Evolutionary conservation across 768 basidiomycete genomes (phyloP), one percentile per base, ranked within the genome.

Genomic region (Multifurca ochricompacta): DNA sequence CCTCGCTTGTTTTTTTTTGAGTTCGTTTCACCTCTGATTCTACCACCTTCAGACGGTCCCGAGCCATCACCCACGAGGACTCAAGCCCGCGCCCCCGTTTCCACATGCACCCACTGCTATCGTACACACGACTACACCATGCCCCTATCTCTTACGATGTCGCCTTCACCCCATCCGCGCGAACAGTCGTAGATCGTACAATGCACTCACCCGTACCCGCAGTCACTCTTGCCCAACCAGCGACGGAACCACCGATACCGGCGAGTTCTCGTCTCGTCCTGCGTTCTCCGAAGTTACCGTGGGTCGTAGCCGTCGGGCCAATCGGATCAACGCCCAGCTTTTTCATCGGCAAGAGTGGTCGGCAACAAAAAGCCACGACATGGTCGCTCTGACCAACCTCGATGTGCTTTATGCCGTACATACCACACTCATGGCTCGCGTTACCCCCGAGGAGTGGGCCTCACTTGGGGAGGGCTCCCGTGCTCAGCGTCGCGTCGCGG

Each of bases 391-490:
- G 41, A 81, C 80, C n/a, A 84, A 81, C 63, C 68, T 81, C 31
- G 84, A 86, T 58, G 72, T 87, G 18, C 71, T 86, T 10, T 74
- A 77, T 53, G 77, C 82, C 3, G 62, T 86, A 36, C 78, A 87
- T 59, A 70, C 71, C 14, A 77, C 80, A 3, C 75, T 86, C 39
- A 66, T 75, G 42, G 67, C 69, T 14, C 75, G 78, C n/a, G 75
- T 84, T 6, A 82, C 81, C 10, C 75, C 76, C 3, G 74, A 77
- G 49, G 84, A 87, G 60, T 87, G 85, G 84, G 76, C 77, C 44
- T 67, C 72, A 0, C 72, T 86, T 4, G 81, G 80, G 0, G 69
- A 75, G 45, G 75, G 77, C 11, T 79, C 77, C 60, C 73, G 75
- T 3, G 72, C 73, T 23, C 83, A 85, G 64, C 74, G 80, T 45